phyloP scores from a whole-genome alignment of 1,139 yeast species.

The Cylindricascospora bacillispora region DNA sequence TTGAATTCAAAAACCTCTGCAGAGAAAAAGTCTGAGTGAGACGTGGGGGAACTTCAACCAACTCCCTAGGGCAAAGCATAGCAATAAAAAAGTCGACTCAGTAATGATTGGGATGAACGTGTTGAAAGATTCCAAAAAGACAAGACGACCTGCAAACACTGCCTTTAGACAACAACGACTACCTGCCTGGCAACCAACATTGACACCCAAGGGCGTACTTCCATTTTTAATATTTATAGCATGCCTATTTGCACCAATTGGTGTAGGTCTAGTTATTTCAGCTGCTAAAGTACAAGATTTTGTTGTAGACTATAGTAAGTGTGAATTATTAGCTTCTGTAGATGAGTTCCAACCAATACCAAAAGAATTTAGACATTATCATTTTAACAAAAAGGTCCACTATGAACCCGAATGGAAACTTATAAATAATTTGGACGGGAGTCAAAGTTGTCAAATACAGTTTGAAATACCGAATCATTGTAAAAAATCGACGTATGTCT shows the following conservation, averaged over 20 bases:
- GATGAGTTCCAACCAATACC: conserved; percentile 36
- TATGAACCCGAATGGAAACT: conserved; percentile 46
- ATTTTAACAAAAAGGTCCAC: conserved; percentile 33
- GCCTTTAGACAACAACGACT: conserved; percentile 69
- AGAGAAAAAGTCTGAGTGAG: too few relatives aligned
- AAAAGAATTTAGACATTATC: conserved; percentile 35
- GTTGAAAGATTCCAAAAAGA: too few relatives aligned
- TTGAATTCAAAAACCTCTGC: too few relatives aligned
- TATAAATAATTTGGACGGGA: conserved; percentile 26
- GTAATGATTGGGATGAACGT: too few relatives aligned
- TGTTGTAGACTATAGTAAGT: conserved; percentile 45
- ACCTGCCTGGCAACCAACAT: conserved; percentile 76
- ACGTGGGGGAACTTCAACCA: too few relatives aligned
- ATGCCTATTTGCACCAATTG: conserved; percentile 58
- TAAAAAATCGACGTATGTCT: conserved; percentile 46
- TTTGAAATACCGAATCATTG: conserved; percentile 49
- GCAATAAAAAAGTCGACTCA: too few relatives aligned
- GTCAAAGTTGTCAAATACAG: conserved; percentile 37
- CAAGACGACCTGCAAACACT: conserved; percentile 48
- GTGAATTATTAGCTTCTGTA: conserved; percentile 33
- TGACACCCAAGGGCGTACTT: conserved; percentile 61
- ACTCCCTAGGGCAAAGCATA: too few relatives aligned
- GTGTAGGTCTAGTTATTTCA: conserved; percentile 50
- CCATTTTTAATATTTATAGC: conserved; percentile 51
- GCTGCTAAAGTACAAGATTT: conserved; percentile 48